phyloP scores from a whole-genome alignment of 2,329 filamentous ascomycete genomes.

The Exophiala aquamarina region DNA sequence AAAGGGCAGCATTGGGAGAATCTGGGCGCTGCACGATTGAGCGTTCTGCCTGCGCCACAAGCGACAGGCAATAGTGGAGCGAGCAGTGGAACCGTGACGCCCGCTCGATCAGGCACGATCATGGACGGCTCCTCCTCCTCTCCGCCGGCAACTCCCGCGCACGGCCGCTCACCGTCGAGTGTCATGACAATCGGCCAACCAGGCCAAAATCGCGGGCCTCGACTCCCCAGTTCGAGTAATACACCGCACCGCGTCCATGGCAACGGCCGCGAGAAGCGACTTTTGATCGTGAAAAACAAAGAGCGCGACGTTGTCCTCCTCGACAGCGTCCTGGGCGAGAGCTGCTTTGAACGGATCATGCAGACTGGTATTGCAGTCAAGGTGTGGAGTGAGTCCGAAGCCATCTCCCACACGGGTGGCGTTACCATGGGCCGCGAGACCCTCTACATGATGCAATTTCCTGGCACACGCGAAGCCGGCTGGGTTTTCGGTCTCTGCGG shows the following conservation, averaged over 20 bases:
- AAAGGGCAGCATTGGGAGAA: slow-evolving; percentile 82
- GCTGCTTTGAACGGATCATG: slow-evolving; percentile 80
- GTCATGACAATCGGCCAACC: slow-evolving; percentile 23
- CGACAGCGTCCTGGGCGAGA: slow-evolving; percentile 81
- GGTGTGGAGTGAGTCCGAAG: slow-evolving; percentile 77
- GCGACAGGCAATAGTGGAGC: slow-evolving; percentile 21
- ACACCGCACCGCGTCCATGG: slow-evolving; percentile 48
- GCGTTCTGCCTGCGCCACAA: slow-evolving; percentile 66
- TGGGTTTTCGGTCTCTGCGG: slow-evolving; percentile 57
- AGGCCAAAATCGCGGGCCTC: slow-evolving; percentile 29
- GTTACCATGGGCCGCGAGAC: slow-evolving; percentile 58
- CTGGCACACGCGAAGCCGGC: slow-evolving; percentile 53
- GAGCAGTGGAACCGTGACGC: slow-evolving; percentile 16
- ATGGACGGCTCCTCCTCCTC: slow-evolving; percentile 25
- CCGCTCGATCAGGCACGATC: slow-evolving; percentile 14
- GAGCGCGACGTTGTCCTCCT: slow-evolving; percentile 65
- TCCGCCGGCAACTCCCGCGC: slow-evolving; percentile 14
- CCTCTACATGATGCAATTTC: slow-evolving; percentile 67
- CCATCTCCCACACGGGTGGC: slow-evolving; percentile 55
- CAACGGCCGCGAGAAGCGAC: slow-evolving; percentile 76
- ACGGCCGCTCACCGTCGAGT: slow-evolving; percentile 30
- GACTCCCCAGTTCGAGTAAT: slow-evolving; percentile 27
- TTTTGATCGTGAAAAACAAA: slow-evolving; percentile 70
- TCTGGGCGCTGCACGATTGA: slow-evolving; percentile 78
- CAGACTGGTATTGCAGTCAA: slow-evolving; percentile 84